phyloP scores from a whole-genome alignment of 2,329 filamentous ascomycete species.

The Ophidiomyces ophidiicola region DNA sequence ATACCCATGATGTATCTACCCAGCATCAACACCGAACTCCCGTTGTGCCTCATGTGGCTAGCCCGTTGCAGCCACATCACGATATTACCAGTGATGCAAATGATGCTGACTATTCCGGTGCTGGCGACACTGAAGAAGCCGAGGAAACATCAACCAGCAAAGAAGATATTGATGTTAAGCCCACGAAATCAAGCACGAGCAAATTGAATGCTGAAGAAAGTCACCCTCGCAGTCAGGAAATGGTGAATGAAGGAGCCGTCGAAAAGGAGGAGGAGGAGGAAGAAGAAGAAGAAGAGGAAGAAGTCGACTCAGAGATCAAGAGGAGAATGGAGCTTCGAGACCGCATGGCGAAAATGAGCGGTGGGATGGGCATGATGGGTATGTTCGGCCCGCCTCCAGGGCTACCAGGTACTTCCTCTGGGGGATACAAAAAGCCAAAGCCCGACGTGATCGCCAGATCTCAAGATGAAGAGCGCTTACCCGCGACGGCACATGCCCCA shows the following conservation, averaged over 20 bases:
- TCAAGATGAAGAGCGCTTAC: slow-evolving; percentile 21
- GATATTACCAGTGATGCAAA: slow-evolving; percentile 51
- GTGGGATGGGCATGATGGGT: slow-evolving; percentile 90
- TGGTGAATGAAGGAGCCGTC: slow-evolving; percentile 35
- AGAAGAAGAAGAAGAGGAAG: slow-evolving; percentile 67
- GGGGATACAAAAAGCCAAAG: slow-evolving; percentile 32
- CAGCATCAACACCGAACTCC: slow-evolving; percentile 25
- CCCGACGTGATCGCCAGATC: slow-evolving; percentile 29
- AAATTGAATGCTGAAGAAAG: slow-evolving; percentile 19
- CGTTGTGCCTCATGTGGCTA: slow-evolving; percentile 20
- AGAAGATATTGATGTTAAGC: slow-evolving; percentile 58
- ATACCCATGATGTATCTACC: slow-evolving; percentile 15
- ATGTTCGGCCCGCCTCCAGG: slow-evolving; percentile 63
- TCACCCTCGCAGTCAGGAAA: slow-evolving; percentile 37
- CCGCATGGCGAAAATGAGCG: slow-evolving; percentile 97
- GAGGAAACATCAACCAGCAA: slow-evolving; percentile 54
- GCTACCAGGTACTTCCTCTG: slow-evolving; percentile 37
- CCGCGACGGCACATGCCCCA: slow-evolving; percentile 27
- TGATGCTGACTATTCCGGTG: slow-evolving; percentile 53
- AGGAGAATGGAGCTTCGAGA: slow-evolving; percentile 81
- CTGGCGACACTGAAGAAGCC: slow-evolving; percentile 51
- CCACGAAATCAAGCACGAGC: slow-evolving; percentile 9
- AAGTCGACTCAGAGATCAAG: slow-evolving; percentile 74
- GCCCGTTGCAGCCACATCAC: slow-evolving; percentile 33
- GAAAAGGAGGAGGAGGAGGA: slow-evolving; percentile 46